phyloP scores from a whole-genome alignment of 75 land plant species.

The Cunninghamia lanceolata region DNA sequence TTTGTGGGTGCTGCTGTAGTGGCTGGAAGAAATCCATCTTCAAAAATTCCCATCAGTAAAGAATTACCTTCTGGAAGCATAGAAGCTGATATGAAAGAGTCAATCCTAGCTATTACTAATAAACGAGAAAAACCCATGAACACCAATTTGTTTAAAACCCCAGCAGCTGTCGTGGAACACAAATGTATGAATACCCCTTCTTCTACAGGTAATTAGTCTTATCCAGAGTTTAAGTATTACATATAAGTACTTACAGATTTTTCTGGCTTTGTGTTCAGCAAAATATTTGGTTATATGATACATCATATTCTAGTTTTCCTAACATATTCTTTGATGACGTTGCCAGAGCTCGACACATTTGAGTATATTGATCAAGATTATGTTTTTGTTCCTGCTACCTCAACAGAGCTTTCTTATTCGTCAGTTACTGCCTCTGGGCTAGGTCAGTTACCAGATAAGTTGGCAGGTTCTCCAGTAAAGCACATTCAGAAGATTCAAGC shows the following conservation, averaged over 20 bases:
- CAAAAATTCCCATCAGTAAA: background rate
- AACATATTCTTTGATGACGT: constrained; percentile 1
- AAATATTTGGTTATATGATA: constrained; percentile 1
- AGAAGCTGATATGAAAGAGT: constrained; percentile 2
- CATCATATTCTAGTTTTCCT: background rate
- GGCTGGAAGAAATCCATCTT: constrained; percentile 6
- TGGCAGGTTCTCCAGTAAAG: constrained; percentile 27
- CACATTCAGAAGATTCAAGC: constrained; percentile 15
- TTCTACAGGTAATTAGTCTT: constrained; percentile 6
- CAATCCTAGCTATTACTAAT: background rate
- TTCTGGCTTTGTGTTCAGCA: background rate
- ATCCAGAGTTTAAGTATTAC: background rate
- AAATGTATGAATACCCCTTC: background rate
- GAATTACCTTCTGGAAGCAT: background rate
- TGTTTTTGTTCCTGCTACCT: constrained; percentile 78
- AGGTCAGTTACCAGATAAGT: constrained; percentile 33
- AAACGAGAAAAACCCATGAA: background rate
- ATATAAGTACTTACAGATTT: background rate
- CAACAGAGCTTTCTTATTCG: constrained; percentile 51
- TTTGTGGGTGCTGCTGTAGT: background rate
- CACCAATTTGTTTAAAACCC: background rate
- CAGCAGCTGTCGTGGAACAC: background rate
- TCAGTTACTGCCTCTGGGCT: constrained; percentile 45
- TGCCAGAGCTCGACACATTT: constrained; percentile 57
- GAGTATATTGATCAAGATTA: constrained; percentile 88